Evolutionary conservation across 2,329 filamentous ascomycete genomes (phyloP).

Genomic region (Fusarium lateritium): DNA sequence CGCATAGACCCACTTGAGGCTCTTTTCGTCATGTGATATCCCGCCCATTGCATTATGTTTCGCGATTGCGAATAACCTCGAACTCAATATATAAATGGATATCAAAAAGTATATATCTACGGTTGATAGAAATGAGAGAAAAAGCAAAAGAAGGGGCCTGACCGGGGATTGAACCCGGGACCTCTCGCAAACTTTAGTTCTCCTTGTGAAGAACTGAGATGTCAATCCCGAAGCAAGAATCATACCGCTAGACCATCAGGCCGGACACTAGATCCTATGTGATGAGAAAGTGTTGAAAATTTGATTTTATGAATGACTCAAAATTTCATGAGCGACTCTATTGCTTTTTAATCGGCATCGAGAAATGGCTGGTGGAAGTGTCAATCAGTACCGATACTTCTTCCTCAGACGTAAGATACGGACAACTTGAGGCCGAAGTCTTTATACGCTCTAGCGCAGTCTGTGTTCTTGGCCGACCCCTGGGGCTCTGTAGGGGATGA

Average conservation of each 20-base stretch:
- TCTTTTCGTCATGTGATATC: not conserved
- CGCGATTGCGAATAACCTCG: not conserved
- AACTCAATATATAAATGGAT: not conserved
- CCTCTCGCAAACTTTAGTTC: conserved; percentile 57
- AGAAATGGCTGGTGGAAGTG: no score
- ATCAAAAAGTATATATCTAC: not conserved
- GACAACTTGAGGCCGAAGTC: no score
- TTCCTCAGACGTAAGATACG: no score
- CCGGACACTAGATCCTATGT: conserved; percentile 34
- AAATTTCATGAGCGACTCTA: accelerated
- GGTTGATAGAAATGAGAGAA: accelerated
- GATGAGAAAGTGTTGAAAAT: accelerated
- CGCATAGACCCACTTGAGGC: not conserved
- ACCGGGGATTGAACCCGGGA: conserved; percentile 64
- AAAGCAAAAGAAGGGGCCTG: conserved; percentile 52
- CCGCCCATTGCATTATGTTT: not conserved
- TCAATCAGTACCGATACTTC: no score
- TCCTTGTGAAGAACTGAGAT: conserved; percentile 23
- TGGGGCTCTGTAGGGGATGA: no score
- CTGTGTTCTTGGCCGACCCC: no score
- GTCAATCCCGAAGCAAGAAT: conserved; percentile 41
- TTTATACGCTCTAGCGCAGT: no score
- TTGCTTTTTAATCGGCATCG: no score
- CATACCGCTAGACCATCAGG: conserved; percentile 41
- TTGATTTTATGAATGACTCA: accelerated